Evolutionary conservation across 208 protist species (phyloP).

Genomic region (Spironucleus salmonicida): DNA sequence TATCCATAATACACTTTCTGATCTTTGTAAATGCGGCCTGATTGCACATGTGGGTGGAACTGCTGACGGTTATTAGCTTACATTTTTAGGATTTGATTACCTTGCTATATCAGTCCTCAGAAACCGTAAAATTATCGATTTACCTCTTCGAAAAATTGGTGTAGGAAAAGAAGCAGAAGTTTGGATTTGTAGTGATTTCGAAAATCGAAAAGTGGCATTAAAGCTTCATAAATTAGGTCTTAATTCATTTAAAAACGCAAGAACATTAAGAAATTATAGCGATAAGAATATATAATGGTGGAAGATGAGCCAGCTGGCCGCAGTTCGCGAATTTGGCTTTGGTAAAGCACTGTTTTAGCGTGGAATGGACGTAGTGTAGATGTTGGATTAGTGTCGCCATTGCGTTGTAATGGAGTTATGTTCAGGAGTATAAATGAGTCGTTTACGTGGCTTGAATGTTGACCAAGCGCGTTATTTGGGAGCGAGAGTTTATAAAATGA

Average conservation of each 20-base stretch:
- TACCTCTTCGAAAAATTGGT: constrained; percentile 80
- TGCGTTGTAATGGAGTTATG: constrained; percentile 82
- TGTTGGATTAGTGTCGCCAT: constrained; percentile 90
- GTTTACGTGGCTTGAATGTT: constrained; percentile 57
- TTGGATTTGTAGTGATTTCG: constrained; percentile 28
- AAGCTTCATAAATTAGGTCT: constrained; percentile 70
- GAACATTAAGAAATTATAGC: constrained; percentile 86
- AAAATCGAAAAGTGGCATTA: constrained; percentile 18
- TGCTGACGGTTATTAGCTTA: constrained; percentile 85
- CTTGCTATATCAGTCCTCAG: constrained; percentile 79
- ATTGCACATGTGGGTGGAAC: constrained; percentile 55
- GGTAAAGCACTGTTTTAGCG: constrained; percentile 62
- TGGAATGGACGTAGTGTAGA: constrained; percentile 75
- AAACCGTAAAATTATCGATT: constrained; percentile 63
- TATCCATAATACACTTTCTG: constrained; percentile 6
- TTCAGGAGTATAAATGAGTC: constrained; percentile 51
- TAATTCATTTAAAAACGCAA: constrained; percentile 81
- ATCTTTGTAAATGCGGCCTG: constrained; percentile 63
- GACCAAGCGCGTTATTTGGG: constrained; percentile 66
- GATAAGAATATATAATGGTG: constrained; percentile 76
- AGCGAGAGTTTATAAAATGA: constrained; percentile 64
- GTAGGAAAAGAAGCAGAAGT: constrained; percentile 92
- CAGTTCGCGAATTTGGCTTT: constrained; percentile 87
- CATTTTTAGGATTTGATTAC: constrained; percentile 93
- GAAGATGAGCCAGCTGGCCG: constrained; percentile 87